These are phyloP conservation scores for Berkeleyomyces basicola DNA, from an alignment of 2,329 filamentous ascomycete species.

Conservation along the genomic window DNA sequence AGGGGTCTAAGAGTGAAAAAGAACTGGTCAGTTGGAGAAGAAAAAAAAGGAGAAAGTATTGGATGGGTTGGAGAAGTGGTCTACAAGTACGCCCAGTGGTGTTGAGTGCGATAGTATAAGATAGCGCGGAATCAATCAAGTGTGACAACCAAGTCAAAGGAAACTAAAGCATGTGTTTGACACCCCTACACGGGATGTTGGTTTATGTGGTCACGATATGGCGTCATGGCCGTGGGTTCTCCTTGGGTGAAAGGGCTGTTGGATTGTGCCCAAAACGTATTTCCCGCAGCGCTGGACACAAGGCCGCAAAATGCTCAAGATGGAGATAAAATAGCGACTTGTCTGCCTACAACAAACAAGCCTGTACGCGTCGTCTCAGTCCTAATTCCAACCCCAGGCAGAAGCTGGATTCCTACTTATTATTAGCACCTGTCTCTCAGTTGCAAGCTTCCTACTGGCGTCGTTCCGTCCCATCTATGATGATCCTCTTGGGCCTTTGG, in stretches of 20 bases:
- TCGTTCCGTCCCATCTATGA: background rate
- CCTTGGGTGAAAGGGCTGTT: background rate
- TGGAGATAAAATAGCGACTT: background rate
- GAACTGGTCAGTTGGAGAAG: background rate
- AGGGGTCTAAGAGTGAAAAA: background rate
- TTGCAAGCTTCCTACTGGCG: background rate
- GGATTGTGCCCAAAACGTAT: background rate
- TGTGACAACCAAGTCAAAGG: background rate
- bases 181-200: background rate
- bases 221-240: background rate
- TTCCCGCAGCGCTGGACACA: background rate
- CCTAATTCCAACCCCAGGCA: background rate
- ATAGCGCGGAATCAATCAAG: background rate
- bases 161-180: background rate
- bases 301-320: background rate
- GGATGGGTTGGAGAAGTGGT: background rate
- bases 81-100: background rate
- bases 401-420: background rate
- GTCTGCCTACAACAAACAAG: no score
- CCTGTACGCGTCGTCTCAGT: no score
- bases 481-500: background rate
- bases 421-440: no score
- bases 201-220: background rate
- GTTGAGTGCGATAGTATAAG: background rate
- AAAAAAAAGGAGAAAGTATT: background rate